phyloP scores from a whole-genome alignment of 805 yeast genomes.

The Barnettozyma sp. region DNA sequence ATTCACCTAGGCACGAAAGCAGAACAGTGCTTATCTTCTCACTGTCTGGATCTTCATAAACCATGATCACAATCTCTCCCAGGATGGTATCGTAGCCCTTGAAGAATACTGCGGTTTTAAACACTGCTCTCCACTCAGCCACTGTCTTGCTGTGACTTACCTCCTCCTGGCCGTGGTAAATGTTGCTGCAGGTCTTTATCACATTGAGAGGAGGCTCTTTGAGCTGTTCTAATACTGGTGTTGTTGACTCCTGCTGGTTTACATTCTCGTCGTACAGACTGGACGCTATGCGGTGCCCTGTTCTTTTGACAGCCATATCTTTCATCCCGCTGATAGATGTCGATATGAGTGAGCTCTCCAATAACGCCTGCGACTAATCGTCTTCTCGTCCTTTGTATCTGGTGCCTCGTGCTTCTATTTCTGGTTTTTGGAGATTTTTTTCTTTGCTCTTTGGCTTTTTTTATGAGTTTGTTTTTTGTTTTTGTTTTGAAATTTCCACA shows the following conservation, averaged over 20 bases:
- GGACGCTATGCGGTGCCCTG: slow-evolving; percentile 12
- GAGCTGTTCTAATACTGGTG: slow-evolving; percentile 3
- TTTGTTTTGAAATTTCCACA: no score
- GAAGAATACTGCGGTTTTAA: slow-evolving; percentile 47
- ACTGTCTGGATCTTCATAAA: slow-evolving; percentile 42
- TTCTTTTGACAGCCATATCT: background rate
- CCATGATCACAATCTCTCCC: slow-evolving; percentile 39
- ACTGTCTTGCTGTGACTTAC: slow-evolving; percentile 15
- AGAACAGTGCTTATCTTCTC: slow-evolving; percentile 46
- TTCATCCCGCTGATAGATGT: background rate
- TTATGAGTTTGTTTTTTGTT: no score
- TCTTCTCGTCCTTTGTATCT: no score
- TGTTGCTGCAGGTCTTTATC: slow-evolving; percentile 19
- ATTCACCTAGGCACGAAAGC: slow-evolving; percentile 60
- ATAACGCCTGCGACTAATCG: no score
- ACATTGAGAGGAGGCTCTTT: slow-evolving; percentile 21
- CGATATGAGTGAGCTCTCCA: no score
- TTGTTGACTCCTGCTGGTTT: slow-evolving; percentile 1
- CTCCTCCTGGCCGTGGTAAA: slow-evolving; percentile 13
- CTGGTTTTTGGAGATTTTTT: no score
- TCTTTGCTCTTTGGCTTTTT: no score
- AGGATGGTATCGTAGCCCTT: slow-evolving; percentile 41
- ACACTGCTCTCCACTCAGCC: slow-evolving; percentile 36
- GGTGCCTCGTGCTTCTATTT: no score
- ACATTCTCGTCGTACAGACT: slow-evolving; percentile 21